phyloP scores from a whole-genome alignment of 2,329 filamentous ascomycete genomes.

The Colletotrichum viniferum region DNA sequence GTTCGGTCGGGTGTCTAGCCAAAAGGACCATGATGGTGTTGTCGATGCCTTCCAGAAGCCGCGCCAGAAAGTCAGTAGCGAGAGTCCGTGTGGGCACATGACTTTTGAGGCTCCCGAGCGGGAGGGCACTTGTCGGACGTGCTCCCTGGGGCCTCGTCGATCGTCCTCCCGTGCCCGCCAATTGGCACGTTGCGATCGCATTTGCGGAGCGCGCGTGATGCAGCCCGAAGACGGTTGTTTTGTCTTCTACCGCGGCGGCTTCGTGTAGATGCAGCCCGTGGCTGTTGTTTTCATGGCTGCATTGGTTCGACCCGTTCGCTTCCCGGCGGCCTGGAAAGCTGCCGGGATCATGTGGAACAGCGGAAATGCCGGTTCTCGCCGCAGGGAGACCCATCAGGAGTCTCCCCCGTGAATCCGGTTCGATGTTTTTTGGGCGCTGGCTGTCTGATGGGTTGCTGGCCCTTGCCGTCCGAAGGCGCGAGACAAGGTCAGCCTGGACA shows the following conservation, averaged over 20 bases:
- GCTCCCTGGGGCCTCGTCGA: neutral
- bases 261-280: neutral
- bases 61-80: neutral
- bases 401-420: neutral
- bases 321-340: neutral
- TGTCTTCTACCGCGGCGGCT: neutral
- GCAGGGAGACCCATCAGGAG: neutral
- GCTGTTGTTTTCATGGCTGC: neutral
- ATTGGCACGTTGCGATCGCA: neutral
- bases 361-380: conserved; percentile 18
- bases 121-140: neutral
- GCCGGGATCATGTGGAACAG: conserved; percentile 10
- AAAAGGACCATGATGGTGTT: neutral
- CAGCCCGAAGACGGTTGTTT: neutral
- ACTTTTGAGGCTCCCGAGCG: neutral
- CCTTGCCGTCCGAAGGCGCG: neutral
- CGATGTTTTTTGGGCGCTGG: neutral
- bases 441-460: neutral
- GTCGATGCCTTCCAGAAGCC: conserved; percentile 15
- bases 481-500: conserved; percentile 5
- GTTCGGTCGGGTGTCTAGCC: neutral
- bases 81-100: neutral
- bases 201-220: neutral
- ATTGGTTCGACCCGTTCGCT: neutral
- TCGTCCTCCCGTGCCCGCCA: neutral